Evolutionary conservation across 164 flowering plant species (phyloP), one percentile per base, ranked within the genome.

Genomic region (Vitis rotundifolia): DNA sequence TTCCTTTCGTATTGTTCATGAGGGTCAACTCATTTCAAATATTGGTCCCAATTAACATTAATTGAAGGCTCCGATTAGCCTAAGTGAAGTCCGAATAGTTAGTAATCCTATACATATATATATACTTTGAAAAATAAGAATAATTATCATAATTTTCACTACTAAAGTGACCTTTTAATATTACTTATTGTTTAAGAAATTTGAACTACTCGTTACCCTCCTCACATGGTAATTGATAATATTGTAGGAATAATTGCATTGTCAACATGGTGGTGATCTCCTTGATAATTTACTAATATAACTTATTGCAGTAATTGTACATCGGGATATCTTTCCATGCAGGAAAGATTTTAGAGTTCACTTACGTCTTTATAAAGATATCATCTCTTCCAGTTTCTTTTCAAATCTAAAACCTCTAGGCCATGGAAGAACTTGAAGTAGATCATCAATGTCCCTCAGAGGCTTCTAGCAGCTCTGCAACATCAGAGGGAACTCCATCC

Each of bases 401-500:
- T 63, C 64, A 31, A 53, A 54, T 6, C 8, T 10, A 62, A 70
- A 19, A 11, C 44, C 11, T 37, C 44, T 6, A 3, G 44, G 44
- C 70, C 61, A 66, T 72, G 75, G 75, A 66, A 22, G 14, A 64
- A 51, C 14, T 5, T 19, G 64, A 44, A 3, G n/a, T 56, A 57
- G 59, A 66, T 37, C 44, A n/a, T 15, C 57, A 37, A 37, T 73
- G 71, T 37, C 68, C 58, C 9, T 73, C 76, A 15, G 76, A 73
- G 37, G 63, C 68, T 15, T 73, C 76, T n/a, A 68, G 68, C 64
- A 68, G 63, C 67, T 68, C 76, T 2, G 63, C 76, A 3, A 31
- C 76, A 9, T 68, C 68, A 0, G 72, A 54, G 9, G 59, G 29
- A 52, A 11, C 59, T 44, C 8, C 22, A 8, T 3, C 2, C 44